Percentiles rank a stretch among this genome's conserved stretches.
phyloP scores from a whole-genome alignment of 352 stramenopile genomes.

The Phytophthora pluvialis region DNA sequence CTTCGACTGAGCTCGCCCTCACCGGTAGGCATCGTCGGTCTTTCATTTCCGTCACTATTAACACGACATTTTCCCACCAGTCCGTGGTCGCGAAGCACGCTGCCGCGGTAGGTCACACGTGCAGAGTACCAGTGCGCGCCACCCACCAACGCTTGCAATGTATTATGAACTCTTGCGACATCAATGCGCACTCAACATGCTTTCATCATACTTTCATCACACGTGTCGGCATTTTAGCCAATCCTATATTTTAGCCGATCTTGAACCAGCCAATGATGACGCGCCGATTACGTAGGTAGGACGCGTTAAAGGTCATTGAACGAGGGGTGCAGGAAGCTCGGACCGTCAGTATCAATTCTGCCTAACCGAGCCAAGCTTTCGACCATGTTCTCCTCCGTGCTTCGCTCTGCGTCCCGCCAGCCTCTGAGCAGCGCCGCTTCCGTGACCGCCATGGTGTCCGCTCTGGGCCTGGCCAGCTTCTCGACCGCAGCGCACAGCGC shows the following conservation, averaged over 20 bases:
- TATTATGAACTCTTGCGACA: constrained; percentile 10
- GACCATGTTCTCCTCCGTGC: constrained; percentile 40
- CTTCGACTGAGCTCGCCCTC: constrained; percentile 38
- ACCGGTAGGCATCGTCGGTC: background rate
- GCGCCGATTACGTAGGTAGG: constrained; percentile 16
- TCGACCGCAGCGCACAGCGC: constrained; percentile 36
- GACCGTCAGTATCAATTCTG: constrained; percentile 23
- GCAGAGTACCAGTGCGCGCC: constrained; percentile 2
- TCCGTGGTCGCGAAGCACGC: too few relatives aligned
- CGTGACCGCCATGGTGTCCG: constrained; percentile 40
- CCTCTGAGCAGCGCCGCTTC: constrained; percentile 28
- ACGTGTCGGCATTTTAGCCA: constrained; percentile 1
- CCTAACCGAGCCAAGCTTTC: constrained; percentile 6
- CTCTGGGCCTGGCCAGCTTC: constrained; percentile 37
- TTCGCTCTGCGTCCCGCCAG: constrained; percentile 32
- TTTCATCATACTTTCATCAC: constrained; percentile 16
- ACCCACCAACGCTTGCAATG: constrained; percentile 3
- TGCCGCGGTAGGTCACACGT: background rate
- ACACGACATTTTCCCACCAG: constrained; percentile 20
- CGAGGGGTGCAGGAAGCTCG: constrained; percentile 25
- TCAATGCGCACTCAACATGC: constrained; percentile 15
- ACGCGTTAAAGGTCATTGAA: constrained; percentile 19
- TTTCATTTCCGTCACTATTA: constrained; percentile 8
- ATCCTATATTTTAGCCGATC: constrained; percentile 8
- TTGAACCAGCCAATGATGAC: constrained; percentile 23